Percentiles rank a stretch among this genome's conserved stretches.
Evolutionary conservation across 1,284 basidiomycete genomes (phyloP).

Genomic region (Apiotrichum mycotoxinovorans): DNA sequence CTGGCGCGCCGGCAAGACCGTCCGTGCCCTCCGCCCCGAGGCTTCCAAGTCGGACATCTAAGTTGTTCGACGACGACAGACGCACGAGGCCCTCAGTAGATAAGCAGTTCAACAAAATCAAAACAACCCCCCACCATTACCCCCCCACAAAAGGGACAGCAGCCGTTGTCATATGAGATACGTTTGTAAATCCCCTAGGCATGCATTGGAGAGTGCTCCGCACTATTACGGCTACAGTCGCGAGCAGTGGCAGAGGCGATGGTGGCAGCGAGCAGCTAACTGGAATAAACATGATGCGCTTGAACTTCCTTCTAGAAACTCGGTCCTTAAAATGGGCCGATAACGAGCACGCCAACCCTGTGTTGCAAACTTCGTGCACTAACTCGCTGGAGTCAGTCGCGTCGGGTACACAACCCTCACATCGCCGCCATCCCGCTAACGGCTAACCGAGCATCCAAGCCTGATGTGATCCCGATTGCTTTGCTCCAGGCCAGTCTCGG

Average conservation of each 20-base stretch:
- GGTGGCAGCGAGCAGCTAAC: too few relatives aligned
- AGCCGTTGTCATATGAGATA: conserved; percentile 7
- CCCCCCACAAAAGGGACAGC: conserved; percentile 5
- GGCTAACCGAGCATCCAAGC: neutral
- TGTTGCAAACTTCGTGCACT: too few relatives aligned
- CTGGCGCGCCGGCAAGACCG: conserved; percentile 80
- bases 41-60: conserved; percentile 46
- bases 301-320: too few relatives aligned
- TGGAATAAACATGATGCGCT: too few relatives aligned
- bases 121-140: neutral
- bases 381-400: too few relatives aligned
- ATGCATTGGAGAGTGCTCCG: conserved; percentile 4
- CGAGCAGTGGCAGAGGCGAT: neutral
- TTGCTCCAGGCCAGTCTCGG: too few relatives aligned
- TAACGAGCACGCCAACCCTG: too few relatives aligned
- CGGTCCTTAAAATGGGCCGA: too few relatives aligned
- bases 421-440: neutral
- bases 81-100: neutral
- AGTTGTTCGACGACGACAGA: conserved; percentile 2
- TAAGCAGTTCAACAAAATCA: neutral
- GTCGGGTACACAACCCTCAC: too few relatives aligned
- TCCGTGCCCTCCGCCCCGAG: conserved; percentile 50
- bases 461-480: neutral
- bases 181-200: conserved; percentile 6
- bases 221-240: neutral